Evolutionary conservation across 2,329 filamentous ascomycete genomes (phyloP), one percentile per base, ranked within the genome.

Genomic region (Penicillium concentricum): DNA sequence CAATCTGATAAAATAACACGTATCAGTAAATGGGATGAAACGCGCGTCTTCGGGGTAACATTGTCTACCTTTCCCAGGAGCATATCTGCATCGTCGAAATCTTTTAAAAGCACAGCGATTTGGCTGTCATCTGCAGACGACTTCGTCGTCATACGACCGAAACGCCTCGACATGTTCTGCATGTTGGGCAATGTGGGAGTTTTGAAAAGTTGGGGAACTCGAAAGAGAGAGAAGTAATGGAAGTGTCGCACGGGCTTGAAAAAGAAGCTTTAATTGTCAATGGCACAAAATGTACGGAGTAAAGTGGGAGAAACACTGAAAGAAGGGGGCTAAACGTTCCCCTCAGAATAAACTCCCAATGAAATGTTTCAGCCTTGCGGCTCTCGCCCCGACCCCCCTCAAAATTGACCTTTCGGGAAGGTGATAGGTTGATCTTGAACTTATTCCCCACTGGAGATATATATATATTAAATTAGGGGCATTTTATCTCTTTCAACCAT

Each of bases 61-160:
- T 54, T 42, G 56, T 77, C 56, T 78, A 91, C 90, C 80, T 86
- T 87, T 62, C 84, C 82, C 61, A 94, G 81, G 70, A 92, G 83
- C 63, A 84, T 84, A 72, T 94, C 89, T 26, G 87, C 88, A 73
- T 92, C 87, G 65, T 91, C 88, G 70, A 92, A 94, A 68, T 94
- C 90, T 65, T 85, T 87, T 55, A 95, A 78, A 52, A 94, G 79
- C 43, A 87, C 82, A 12, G 87, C 86, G 44, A 93, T 86, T 69
- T 91, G 88, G 62, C 87, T 87, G 70, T 91, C 88, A 73, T 94
- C 88, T 55, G 87, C 89, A 24, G 87, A 85, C 60, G 86, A 83
- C 68, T 84, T 85, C 75, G 86, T 82, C 69, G 92, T 84, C 74
- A 84, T 87, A 59, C 64, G 64, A 54, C 88, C 89, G 64, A 92